Evolutionary conservation across 768 basidiomycete species (phyloP), one percentile per base, ranked within the genome.

Genomic region (Lactarius pseudohatsudake): DNA sequence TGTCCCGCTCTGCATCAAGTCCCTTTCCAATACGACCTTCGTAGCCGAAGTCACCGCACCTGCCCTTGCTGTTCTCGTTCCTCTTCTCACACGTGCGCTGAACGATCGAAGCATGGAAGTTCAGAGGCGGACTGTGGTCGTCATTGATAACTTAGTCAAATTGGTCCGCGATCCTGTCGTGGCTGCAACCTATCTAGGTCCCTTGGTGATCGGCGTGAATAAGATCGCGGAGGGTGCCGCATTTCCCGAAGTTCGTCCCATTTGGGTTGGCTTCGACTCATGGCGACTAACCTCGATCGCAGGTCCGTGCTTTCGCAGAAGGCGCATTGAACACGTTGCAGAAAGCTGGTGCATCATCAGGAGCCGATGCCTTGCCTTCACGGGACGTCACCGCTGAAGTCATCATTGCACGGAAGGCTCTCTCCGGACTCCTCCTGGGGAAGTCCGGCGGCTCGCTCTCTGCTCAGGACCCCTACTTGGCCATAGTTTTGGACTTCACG

Each of bases 51-150:
- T 98, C 71, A 97, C 91, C 28, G 88, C 94, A 0, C 96, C 96
- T n/a, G 94, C 96, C 13, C 85, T 98, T 36, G 96, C 96, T 18
- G 94, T 98, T 70, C 86, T 98, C 64, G 94, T 96, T 8, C 96
- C 96, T 8, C 85, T 98, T 28, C 82, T 98, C 57, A 82, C 86
- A 53, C 93, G 96, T 73, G 96, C 93, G 11, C 81, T 98, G 72
- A 96, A 96, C 71, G 96, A 97, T 75, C 86, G 96, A 70, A 94
- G 94, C 65, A 97, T 95, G 89, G 95, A 97, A 72, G 92, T 95
- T 22, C 94, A 96, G 75, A 90, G 96, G 64, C 88, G 96, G 65
- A 90, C 93, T 0, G 95, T 97, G 65, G 89, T 98, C 58, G 94
- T 98, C 73, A 86, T 95, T 67, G 94, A 96, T 74, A 98, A 98